Evolutionary conservation across 805 yeast species (phyloP).

Genomic region (Yamadazyma philogaea): DNA sequence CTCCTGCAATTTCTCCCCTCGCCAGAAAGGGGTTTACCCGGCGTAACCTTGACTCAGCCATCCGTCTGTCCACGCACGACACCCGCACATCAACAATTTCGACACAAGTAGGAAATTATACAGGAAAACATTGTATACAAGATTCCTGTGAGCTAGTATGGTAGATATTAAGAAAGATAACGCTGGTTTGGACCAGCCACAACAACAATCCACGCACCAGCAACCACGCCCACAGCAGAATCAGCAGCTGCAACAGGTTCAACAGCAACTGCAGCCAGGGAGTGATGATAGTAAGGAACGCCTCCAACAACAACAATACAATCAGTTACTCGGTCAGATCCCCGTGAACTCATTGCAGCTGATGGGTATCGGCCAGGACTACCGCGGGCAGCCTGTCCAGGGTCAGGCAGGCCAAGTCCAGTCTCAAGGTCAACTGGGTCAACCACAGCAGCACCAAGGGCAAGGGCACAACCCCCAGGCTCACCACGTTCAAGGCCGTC

Average conservation of each 20-base stretch:
- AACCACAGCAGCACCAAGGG: constrained; percentile 10
- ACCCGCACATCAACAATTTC: constrained; percentile 3
- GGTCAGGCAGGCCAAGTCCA: constrained; percentile 12
- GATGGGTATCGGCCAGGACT: constrained; percentile 5
- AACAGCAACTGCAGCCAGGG: not conserved
- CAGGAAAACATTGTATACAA: constrained; percentile 11
- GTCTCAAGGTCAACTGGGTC: constrained; percentile 17
- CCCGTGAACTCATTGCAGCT: constrained; percentile 7
- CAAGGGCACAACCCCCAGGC: constrained; percentile 2
- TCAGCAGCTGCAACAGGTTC: constrained; percentile 3
- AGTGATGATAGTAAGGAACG: not conserved
- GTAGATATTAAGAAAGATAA: not conserved
- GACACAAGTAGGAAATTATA: constrained; percentile 6
- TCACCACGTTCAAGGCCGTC: constrained; percentile 5
- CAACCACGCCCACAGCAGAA: constrained; percentile 2
- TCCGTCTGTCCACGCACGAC: too few species aligned
- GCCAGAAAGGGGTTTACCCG: too few species aligned
- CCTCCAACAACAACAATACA: constrained; percentile 7
- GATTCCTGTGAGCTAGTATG: constrained; percentile 7
- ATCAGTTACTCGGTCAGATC: constrained; percentile 6
- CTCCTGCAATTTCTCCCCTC: too few species aligned
- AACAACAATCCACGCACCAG: constrained; percentile 4
- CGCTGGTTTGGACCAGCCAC: not conserved
- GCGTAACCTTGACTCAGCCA: too few species aligned
- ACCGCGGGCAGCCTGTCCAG: constrained; percentile 3